These are phyloP conservation scores for Rhizoclosmatium hyalinum DNA, from an alignment of 371 early-diverging fungal species.

Conservation along the genomic window DNA sequence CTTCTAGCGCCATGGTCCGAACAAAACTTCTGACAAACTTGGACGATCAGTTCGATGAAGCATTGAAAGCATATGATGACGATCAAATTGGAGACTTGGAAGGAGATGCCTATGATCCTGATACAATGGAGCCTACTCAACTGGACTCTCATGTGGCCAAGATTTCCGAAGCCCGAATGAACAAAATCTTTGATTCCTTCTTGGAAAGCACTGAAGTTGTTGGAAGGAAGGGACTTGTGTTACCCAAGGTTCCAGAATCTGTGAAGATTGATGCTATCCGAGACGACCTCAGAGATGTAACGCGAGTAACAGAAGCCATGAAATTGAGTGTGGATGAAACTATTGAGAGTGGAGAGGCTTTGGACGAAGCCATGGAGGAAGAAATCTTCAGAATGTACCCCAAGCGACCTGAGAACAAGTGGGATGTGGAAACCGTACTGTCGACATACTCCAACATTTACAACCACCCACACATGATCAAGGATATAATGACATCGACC, in stretches of 20 bases:
- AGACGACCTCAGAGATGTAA: conserved; percentile 60
- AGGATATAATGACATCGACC: conserved; percentile 34
- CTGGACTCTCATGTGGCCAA: conserved; percentile 24
- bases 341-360: conserved; percentile 46
- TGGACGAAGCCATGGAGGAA: conserved; percentile 56
- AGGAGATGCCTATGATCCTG: conserved; percentile 43
- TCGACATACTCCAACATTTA: conserved; percentile 57
- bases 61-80: conserved; percentile 77
- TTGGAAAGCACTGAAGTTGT: conserved; percentile 83
- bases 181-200: conserved; percentile 86
- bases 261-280: conserved; percentile 76
- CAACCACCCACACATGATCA: conserved; percentile 56
- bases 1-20: conserved; percentile 91
- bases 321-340: conserved; percentile 50
- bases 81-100: conserved; percentile 48
- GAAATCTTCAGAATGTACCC: conserved; percentile 45
- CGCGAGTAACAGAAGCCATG: conserved; percentile 40
- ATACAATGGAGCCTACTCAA: conserved; percentile 67
- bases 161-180: conserved; percentile 49
- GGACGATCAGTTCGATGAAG: conserved; percentile 92
- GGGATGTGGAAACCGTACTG: conserved; percentile 57
- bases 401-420: conserved; percentile 39
- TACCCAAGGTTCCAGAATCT: conserved; percentile 38
- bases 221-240: conserved; percentile 51
- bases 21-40: conserved; percentile 84